Conservation (phyloP, 495 filamentous ascomycete species). For the Daldinia loculata region DNA sequence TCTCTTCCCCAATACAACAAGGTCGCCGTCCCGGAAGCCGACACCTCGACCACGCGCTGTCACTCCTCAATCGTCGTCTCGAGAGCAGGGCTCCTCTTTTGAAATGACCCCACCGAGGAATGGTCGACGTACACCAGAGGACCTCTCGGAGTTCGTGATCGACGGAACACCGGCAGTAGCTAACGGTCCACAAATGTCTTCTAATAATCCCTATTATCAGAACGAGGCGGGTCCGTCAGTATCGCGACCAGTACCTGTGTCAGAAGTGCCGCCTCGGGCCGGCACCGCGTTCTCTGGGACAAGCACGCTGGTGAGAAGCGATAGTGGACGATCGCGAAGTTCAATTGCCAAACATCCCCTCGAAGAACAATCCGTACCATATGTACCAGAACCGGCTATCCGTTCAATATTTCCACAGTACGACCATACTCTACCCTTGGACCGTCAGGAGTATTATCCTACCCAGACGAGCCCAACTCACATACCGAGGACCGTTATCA, state of each 20-base stretch:
- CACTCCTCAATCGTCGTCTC: conserved; percentile 49
- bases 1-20: conserved; percentile 57
- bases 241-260: conserved; percentile 47
- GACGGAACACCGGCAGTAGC: conserved; percentile 45
- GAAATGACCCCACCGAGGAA: conserved; percentile 47
- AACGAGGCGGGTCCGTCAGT: conserved; percentile 48
- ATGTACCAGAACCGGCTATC: conserved; percentile 48
- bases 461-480: conserved; percentile 62
- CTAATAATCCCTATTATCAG: conserved; percentile 44
- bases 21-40: conserved; percentile 50
- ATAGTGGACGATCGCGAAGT: conserved; percentile 56
- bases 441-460: conserved; percentile 74
- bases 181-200: conserved; percentile 25
- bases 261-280: conserved; percentile 52
- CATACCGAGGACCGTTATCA: conserved; percentile 65
- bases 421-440: conserved; percentile 72
- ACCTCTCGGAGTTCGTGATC: conserved; percentile 47
- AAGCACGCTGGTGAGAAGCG: conserved; percentile 57
- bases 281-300: conserved; percentile 62
- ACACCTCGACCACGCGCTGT: conserved; percentile 48
- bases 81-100: conserved; percentile 44
- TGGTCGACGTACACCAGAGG: conserved; percentile 48
- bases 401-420: conserved; percentile 82
- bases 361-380: conserved; percentile 40
- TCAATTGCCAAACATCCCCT: conserved; percentile 60